Evolutionary conservation across 2,329 filamentous ascomycete genomes (phyloP).

Genomic region (Claviceps sp.): DNA sequence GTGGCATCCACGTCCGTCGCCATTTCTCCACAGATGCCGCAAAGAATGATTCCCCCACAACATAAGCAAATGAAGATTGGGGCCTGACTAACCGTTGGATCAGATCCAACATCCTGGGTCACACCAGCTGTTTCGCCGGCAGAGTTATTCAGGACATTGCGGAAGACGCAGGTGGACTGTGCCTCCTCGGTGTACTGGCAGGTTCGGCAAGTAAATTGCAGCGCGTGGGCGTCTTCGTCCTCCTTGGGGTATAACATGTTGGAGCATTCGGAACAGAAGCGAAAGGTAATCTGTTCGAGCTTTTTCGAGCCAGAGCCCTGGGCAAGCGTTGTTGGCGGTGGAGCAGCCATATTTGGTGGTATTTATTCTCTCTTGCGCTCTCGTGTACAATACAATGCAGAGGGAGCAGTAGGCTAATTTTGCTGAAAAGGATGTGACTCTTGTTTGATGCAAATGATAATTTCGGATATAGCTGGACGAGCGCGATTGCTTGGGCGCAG

Average conservation of each 20-base stretch:
- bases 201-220: conserved; percentile 92
- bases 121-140: conserved; percentile 94
- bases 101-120: conserved; percentile 89
- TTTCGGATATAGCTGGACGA: too few relatives aligned
- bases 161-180: conserved; percentile 82
- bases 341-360: conserved; percentile 38
- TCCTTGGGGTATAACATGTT: conserved; percentile 98
- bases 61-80: conserved; percentile 30
- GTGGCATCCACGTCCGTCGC: conserved; percentile 12
- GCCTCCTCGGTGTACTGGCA: conserved; percentile 86
- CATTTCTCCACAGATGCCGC: conserved; percentile 24
- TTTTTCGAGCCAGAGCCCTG: conserved; percentile 34
- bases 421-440: conserved; percentile 2
- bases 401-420: not conserved
- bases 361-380: not conserved
- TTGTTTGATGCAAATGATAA: not conserved
- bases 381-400: not conserved
- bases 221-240: conserved; percentile 66
- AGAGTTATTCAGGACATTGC: conserved; percentile 82
- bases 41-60: conserved; percentile 32
- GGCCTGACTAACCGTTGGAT: conserved; percentile 85
- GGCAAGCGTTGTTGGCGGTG: conserved; percentile 34
- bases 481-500: not conserved
- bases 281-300: conserved; percentile 79
- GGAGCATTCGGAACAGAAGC: conserved; percentile 97